A percentile compares a stretch with the other conserved stretches of the same genome.
Evolutionary conservation across 768 basidiomycete genomes (phyloP).

Genomic region (Auricularia cornea): DNA sequence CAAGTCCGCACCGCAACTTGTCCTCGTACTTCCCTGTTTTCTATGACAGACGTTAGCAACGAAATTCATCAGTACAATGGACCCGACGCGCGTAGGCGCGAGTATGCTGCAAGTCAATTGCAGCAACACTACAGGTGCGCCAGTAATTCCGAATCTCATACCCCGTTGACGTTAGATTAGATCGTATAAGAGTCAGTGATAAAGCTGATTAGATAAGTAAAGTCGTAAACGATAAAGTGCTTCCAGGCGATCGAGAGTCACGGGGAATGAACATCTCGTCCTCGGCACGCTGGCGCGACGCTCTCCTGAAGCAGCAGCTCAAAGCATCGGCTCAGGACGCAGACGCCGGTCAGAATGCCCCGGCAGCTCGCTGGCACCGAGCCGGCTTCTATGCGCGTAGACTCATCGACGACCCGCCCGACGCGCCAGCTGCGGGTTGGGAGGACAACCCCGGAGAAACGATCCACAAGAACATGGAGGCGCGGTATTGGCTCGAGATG

Average conservation of each 20-base stretch:
- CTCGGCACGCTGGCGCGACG: neutral
- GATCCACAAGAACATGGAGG: neutral
- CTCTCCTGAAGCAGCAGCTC: neutral
- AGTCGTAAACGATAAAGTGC: too few species aligned
- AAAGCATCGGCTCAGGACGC: neutral
- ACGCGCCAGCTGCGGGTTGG: neutral
- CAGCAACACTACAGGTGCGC: too few species aligned
- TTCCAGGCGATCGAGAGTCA: neutral
- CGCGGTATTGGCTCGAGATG: neutral
- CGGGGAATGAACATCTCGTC: neutral
- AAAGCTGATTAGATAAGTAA: too few species aligned
- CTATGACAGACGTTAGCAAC: too few species aligned
- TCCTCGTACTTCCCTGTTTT: too few species aligned
- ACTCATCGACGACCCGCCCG: neutral
- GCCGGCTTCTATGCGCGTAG: neutral
- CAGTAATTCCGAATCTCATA: too few species aligned
- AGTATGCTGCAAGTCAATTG: too few species aligned
- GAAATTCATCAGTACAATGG: too few species aligned
- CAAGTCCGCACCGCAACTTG: too few species aligned
- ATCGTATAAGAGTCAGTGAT: too few species aligned
- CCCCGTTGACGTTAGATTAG: too few species aligned
- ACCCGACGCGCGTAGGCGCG: too few species aligned
- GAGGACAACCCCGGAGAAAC: neutral
- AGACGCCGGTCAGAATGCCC: neutral
- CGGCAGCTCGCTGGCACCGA: neutral